Evolutionary conservation across 257 asterid genomes (phyloP).

Genomic region (Paulownia fortunei): DNA sequence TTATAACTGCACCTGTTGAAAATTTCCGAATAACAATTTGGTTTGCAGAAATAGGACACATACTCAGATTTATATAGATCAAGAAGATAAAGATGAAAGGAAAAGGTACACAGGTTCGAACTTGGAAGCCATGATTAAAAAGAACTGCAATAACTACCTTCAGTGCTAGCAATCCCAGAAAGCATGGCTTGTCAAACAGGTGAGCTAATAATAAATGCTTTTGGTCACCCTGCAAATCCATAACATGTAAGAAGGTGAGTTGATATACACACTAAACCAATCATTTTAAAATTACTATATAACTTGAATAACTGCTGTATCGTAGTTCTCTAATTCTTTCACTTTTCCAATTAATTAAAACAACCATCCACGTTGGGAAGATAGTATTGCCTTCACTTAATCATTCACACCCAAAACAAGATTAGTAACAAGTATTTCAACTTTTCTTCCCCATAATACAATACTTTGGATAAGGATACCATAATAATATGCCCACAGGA

Average conservation of each 20-base stretch:
- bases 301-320: slow-evolving; percentile 6
- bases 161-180: slow-evolving; percentile 85
- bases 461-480: background rate
- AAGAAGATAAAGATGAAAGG: background rate
- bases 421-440: background rate
- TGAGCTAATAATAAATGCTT: slow-evolving; percentile 84
- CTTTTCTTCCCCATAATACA: background rate
- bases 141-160: slow-evolving; percentile 56
- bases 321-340: background rate
- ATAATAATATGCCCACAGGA: background rate
- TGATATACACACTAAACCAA: background rate
- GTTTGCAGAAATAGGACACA: background rate
- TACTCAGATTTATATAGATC: background rate
- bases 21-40: background rate
- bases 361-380: background rate
- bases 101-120: background rate
- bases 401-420: slow-evolving; percentile 1
- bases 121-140: slow-evolving; percentile 9
- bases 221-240: slow-evolving; percentile 70
- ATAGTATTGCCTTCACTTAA: slow-evolving; percentile 8
- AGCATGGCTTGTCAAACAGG: slow-evolving; percentile 98
- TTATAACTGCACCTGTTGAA: background rate
- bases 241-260: slow-evolving; percentile 2
- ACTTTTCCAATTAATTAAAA: background rate
- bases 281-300: background rate